Conservation (phyloP, 495 filamentous ascomycete genomes). For the Tuber umbilicatum region DNA sequence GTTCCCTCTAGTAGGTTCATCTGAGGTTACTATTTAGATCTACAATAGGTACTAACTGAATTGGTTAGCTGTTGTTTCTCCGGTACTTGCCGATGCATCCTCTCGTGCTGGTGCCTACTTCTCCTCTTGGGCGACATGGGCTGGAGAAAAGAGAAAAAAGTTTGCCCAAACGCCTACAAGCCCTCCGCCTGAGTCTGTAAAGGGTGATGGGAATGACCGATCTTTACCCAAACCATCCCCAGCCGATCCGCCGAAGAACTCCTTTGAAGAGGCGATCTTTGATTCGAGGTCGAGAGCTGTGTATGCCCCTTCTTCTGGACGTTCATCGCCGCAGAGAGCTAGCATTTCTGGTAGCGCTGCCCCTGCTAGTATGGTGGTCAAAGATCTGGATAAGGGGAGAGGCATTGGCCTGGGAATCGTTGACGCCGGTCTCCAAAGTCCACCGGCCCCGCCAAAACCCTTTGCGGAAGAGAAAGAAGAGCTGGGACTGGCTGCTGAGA, state of each 20-base stretch:
- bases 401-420: conserved; percentile 33
- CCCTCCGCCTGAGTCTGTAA: conserved; percentile 21
- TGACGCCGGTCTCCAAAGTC: conserved; percentile 26
- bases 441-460: conserved; percentile 12
- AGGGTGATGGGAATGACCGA: conserved; percentile 14
- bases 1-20: conserved; percentile 7
- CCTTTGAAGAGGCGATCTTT: conserved; percentile 34
- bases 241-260: conserved; percentile 29
- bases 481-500: neutral
- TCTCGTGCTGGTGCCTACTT: conserved; percentile 80
- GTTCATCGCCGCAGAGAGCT: conserved; percentile 24
- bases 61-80: conserved; percentile 4
- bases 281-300: conserved; percentile 31
- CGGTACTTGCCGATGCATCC: conserved; percentile 43
- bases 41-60: neutral
- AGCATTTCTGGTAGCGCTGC: conserved; percentile 17
- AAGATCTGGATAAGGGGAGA: conserved; percentile 17
- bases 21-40: neutral
- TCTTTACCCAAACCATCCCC: conserved; percentile 18
- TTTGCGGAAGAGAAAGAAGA: conserved; percentile 1
- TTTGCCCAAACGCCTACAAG: conserved; percentile 49
- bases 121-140: conserved; percentile 92
- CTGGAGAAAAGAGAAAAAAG: conserved; percentile 72
- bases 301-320: conserved; percentile 10
- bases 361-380: neutral